Base-by-base conservation (phyloP, 306 rosid species). In the Glycine soja region DNA sequence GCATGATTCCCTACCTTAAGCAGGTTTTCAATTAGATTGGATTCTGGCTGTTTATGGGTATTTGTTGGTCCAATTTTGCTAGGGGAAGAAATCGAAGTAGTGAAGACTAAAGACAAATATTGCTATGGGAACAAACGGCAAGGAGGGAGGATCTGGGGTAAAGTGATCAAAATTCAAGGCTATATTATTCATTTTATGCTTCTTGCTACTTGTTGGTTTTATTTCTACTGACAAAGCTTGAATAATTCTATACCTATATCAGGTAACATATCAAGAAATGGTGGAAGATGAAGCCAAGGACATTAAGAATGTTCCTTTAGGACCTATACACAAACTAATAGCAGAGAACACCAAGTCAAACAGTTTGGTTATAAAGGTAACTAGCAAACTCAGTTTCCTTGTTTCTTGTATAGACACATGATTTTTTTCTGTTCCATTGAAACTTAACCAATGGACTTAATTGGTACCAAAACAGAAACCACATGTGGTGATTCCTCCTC, bases 341-440 rank as follows among this genome's bases (percentile, higher is more conserved):
- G 54, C 82, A 47, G 94, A 88, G 59, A 89, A 88, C 76, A 16
- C 86, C 81, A 92, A 91, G 77, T 91, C 98, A 85, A 92, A 81
- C 89, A 91, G 94, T 78, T 69, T 92, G 93, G 90, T 90, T 70
- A 59, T 92, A 8, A 92, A 94, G 97, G 98, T 94, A 88, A 43
- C 51, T 7, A 50, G 8, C 71, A 62, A 10, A 58, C 19, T 61
- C 10, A 38, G 6, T n/a, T 77, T 64, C 34, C 14, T 48, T 5
- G 10, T 34, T 34, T 24, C 64, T 58, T 7, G 32, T 58, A 59
- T 11, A 36, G 30, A 40, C 32, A 38, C 19, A 51, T 45, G 7
- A 40, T 34, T 50, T 85, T 38, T 24, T 1, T 38, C 8, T 36
- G 42, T 63, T 63, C 69, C 46, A 13, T 13, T 36, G 40, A 63